Evolutionary conservation across 495 filamentous ascomycete genomes (phyloP).

Genomic region (Jackrogersella minutella): DNA sequence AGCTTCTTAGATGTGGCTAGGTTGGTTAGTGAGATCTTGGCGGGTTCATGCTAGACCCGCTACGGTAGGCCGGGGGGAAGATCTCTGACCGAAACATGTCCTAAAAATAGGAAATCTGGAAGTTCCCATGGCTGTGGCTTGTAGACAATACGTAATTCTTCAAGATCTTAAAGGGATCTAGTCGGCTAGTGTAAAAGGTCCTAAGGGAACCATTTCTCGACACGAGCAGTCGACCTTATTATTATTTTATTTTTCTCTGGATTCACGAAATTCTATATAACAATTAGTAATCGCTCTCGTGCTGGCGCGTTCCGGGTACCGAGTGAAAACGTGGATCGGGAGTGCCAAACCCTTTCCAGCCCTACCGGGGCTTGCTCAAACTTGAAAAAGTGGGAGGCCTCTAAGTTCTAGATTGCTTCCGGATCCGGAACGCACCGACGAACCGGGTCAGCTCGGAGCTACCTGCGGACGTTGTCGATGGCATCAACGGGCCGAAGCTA

Average conservation of each 20-base stretch:
- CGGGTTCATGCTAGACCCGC: slow-evolving; percentile 14
- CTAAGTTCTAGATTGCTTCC: slow-evolving; percentile 18
- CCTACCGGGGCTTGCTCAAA: slow-evolving; percentile 1
- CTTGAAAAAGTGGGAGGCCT: slow-evolving; percentile 12
- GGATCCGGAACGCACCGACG: slow-evolving; percentile 33
- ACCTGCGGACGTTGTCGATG: background rate
- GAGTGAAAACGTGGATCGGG: slow-evolving; percentile 3
- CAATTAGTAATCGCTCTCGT: background rate
- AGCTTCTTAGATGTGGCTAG: slow-evolving; percentile 30
- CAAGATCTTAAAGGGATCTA: background rate
- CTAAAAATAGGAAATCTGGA: slow-evolving; percentile 36
- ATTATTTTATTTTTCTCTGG: too few relatives aligned
- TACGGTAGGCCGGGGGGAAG: slow-evolving; percentile 24
- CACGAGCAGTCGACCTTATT: too few relatives aligned
- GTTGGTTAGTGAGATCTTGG: slow-evolving; percentile 11
- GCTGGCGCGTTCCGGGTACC: slow-evolving; percentile 4
- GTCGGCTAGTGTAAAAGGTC: too few relatives aligned
- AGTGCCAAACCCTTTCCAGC: slow-evolving; percentile 1
- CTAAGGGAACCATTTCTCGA: too few relatives aligned
- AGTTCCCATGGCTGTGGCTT: slow-evolving; percentile 22
- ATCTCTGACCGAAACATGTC: slow-evolving; percentile 5
- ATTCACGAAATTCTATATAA: too few relatives aligned
- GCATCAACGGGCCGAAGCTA: slow-evolving; percentile 9
- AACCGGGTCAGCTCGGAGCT: slow-evolving; percentile 28
- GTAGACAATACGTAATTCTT: background rate